Evolutionary conservation across 2,329 filamentous ascomycete species (phyloP).

Genomic region (Penicillium glabrum): DNA sequence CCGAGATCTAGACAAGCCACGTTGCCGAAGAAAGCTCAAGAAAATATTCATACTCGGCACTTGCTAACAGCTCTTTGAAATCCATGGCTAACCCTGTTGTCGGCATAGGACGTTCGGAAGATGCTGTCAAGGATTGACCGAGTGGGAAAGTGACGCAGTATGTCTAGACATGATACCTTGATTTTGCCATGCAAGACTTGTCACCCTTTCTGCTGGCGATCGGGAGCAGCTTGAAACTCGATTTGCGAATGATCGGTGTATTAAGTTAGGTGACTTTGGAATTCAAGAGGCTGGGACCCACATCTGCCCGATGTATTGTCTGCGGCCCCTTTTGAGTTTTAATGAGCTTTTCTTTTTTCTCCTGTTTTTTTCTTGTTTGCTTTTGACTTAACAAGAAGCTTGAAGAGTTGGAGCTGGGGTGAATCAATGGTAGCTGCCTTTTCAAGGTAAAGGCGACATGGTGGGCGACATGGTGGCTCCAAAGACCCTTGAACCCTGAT

Average conservation of each 20-base stretch:
- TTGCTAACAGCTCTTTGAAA: background rate
- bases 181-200: background rate
- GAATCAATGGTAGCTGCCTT: background rate
- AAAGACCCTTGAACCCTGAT: background rate
- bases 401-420: background rate
- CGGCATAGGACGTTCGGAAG: background rate
- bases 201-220: background rate
- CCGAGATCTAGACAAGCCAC: background rate
- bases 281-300: conserved; percentile 14
- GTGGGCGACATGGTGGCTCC: too few relatives aligned
- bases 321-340: conserved; percentile 3
- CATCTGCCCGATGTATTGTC: conserved; percentile 1
- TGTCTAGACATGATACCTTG: background rate
- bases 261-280: background rate
- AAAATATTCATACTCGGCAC: background rate
- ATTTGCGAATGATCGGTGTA: background rate
- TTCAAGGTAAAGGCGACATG: too few relatives aligned
- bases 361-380: background rate
- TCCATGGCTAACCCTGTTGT: background rate
- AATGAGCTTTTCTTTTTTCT: background rate
- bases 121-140: background rate
- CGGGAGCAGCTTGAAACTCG: background rate
- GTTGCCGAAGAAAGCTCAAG: background rate
- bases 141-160: background rate
- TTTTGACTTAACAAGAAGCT: background rate